Base-by-base conservation (phyloP, 129 eudicot species). In the Lactuca saligna region DNA sequence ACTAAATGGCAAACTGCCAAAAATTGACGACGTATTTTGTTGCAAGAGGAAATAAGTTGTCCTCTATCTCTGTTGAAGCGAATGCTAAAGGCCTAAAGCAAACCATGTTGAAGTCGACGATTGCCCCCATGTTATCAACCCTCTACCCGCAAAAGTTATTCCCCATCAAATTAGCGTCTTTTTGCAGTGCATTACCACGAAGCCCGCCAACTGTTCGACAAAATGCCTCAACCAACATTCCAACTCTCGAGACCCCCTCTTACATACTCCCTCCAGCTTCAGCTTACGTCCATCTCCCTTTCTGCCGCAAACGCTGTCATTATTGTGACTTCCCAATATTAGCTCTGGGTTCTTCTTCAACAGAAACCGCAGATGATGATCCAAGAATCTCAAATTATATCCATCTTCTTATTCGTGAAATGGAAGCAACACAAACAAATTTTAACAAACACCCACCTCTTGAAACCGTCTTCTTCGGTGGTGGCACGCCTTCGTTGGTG, bases 271-370 rank as follows among this genome's bases (percentile, higher is more conserved):
- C 95, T 51, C 95, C 98, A 32, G 63, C 95, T 73, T 88, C 98
- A 68, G 98, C 89, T 20, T 88, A 92, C 78, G 53, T 92, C 56
- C 98, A 92, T 76, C 98, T 92, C 75, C 96, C 98, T 10, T 92
- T 92, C 83, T 92, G 98, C 76, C 88, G 98, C 34, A 88, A 89
- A 70, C 98, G 98, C 78, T 88, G 98, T 86, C 95, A 92, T 68
- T 92, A 92, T 66, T 88, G 98, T 50, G 96, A 92, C 78, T 92
- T 92, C 79, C 98, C 98, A 17, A 84, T 92, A 44, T 72, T 92
- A 15, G 98, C 98, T 41, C 87, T 92, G 4, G 98, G 98, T 9
- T 80, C 84, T 13, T 72, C 85, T 9, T 68, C 88, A 5, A 37
- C 85, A 6, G 70, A 68, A 37, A 35, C 81, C 17, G 69, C 72